Evolutionary conservation across 169 alveolate genomes (phyloP).

Genomic region (Plasmodium malariae): DNA sequence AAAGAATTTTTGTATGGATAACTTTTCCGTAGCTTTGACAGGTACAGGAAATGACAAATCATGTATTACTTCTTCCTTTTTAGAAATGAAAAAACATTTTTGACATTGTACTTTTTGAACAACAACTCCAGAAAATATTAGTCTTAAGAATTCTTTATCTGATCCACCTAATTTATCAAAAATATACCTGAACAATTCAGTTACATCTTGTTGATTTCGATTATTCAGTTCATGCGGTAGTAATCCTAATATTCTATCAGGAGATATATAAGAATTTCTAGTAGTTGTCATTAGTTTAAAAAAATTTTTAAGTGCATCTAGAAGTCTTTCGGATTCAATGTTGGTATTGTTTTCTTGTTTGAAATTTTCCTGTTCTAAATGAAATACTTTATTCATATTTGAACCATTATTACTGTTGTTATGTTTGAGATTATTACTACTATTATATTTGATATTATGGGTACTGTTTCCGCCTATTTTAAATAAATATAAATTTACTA

Average conservation of each 20-base stretch:
- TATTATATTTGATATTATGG: not conserved
- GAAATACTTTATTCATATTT: not conserved
- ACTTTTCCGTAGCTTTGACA: constrained; percentile 31
- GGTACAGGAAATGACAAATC: constrained; percentile 84
- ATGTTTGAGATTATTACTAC: not conserved
- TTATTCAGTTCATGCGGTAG: constrained; percentile 79
- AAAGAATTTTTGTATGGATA: constrained; percentile 82
- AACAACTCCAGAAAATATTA: constrained; percentile 86
- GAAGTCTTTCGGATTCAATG: not conserved
- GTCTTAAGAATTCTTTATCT: constrained; percentile 78
- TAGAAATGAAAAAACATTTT: constrained; percentile 79
- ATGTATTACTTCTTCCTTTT: constrained; percentile 81
- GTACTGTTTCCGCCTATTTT: constrained; percentile 2
- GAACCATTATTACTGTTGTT: no score
- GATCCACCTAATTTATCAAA: constrained; percentile 83
- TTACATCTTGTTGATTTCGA: constrained; percentile 87
- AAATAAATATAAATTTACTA: constrained; percentile 67
- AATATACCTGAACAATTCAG: constrained; percentile 81
- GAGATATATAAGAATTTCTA: constrained; percentile 73
- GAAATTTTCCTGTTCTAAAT: not conserved
- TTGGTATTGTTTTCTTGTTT: not conserved
- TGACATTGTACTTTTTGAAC: constrained; percentile 84
- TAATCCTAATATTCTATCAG: constrained; percentile 75
- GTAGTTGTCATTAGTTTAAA: constrained; percentile 80
- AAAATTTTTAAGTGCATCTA: constrained; percentile 55